phyloP scores from a whole-genome alignment of 768 basidiomycete genomes.

The Gyrodon lividus region DNA sequence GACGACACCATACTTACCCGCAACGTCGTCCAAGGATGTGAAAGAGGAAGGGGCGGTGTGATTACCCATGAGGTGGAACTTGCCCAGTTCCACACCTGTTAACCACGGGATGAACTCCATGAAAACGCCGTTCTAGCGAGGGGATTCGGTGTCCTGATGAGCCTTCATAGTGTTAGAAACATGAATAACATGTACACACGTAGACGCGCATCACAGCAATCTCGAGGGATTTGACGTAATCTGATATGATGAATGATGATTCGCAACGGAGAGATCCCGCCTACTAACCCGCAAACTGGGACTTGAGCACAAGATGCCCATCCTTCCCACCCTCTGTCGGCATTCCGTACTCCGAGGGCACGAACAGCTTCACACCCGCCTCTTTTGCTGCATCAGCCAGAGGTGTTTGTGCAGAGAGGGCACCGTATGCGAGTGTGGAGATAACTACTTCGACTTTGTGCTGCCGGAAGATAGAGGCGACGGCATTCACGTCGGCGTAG shows the following conservation, averaged over 20 bases:
- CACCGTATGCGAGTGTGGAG: slow-evolving; percentile 32
- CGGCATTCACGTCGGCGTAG: slow-evolving; percentile 21
- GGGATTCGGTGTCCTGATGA: background rate
- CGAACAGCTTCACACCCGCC: slow-evolving; percentile 38
- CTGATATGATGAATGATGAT: slow-evolving; percentile 11
- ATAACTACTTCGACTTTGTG: slow-evolving; percentile 36
- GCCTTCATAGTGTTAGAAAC: background rate
- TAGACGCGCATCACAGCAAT: slow-evolving; percentile 33
- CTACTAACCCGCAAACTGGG: slow-evolving; percentile 28
- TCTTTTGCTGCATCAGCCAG: slow-evolving; percentile 37
- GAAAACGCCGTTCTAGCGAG: slow-evolving; percentile 35
- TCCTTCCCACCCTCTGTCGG: slow-evolving; percentile 33
- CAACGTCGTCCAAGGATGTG: slow-evolving; percentile 34
- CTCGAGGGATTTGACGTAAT: slow-evolving; percentile 28
- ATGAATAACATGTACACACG: slow-evolving; percentile 18
- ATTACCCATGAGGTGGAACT: slow-evolving; percentile 32
- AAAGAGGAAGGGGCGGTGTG: slow-evolving; percentile 32
- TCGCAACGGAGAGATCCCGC: background rate
- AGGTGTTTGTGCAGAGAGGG: slow-evolving; percentile 22
- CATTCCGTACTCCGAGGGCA: slow-evolving; percentile 39
- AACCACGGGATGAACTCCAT: slow-evolving; percentile 32
- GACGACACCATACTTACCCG: slow-evolving; percentile 26
- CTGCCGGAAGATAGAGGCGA: slow-evolving; percentile 28
- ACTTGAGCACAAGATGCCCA: slow-evolving; percentile 25
- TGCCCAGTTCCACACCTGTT: slow-evolving; percentile 26